Evolutionary conservation across 78 protist species (phyloP).

Genomic region (Dictyostelium discoideum): DNA sequence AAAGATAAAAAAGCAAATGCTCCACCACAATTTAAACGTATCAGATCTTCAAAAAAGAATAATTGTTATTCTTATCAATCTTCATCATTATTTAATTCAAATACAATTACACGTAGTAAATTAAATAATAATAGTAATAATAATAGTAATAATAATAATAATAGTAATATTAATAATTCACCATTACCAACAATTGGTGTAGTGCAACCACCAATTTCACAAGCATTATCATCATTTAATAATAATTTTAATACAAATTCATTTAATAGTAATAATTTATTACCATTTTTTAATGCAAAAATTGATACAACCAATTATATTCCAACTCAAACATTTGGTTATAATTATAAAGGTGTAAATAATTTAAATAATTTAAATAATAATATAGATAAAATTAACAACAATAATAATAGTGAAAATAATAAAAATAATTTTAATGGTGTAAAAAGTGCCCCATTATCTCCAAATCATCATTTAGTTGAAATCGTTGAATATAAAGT

Average conservation of each 20-base stretch:
- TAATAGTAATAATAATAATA: not conserved
- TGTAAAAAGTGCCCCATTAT: not conserved
- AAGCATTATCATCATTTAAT: not conserved
- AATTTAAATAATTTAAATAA: not conserved
- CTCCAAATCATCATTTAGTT: conserved; percentile 3
- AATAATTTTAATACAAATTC: not conserved
- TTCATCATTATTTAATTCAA: not conserved
- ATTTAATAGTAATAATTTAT: not conserved
- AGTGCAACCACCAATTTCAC: not conserved
- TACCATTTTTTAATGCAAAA: conserved; percentile 15
- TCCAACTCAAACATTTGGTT: conserved; percentile 24
- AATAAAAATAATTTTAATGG: not conserved
- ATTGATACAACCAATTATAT: conserved; percentile 30
- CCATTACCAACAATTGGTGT: not conserved
- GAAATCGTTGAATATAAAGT: not conserved
- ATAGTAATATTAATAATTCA: not conserved
- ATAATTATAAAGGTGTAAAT: conserved; percentile 17
- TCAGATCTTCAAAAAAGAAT: not conserved
- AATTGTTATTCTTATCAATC: not conserved
- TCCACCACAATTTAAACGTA: conserved; percentile 23
- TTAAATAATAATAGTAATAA: not conserved
- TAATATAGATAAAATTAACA: not conserved
- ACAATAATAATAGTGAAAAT: not conserved
- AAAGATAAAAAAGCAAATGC: not conserved
- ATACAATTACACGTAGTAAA: not conserved